phyloP scores from a whole-genome alignment of 1,139 yeast species.

The Saccharomycopsis hybrid region DNA sequence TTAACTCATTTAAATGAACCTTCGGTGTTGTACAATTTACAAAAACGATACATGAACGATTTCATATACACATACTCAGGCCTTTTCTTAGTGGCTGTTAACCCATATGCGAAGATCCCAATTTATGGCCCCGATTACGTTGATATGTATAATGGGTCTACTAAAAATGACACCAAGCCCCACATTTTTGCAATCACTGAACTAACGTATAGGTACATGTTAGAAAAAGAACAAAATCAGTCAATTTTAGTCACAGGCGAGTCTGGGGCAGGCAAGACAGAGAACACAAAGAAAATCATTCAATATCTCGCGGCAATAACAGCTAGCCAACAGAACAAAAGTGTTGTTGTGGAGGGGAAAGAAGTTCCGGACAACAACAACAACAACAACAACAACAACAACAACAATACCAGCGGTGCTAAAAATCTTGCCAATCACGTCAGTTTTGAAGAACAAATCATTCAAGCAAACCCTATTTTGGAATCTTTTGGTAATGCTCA shows the following conservation, averaged over 20 bases:
- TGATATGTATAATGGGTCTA: slow-evolving; percentile 40
- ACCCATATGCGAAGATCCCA: slow-evolving; percentile 78
- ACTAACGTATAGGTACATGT: slow-evolving; percentile 72
- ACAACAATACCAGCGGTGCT: slow-evolving; percentile 20
- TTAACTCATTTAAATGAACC: slow-evolving; percentile 93
- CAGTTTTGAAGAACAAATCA: slow-evolving; percentile 72
- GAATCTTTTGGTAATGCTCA: slow-evolving; percentile 98
- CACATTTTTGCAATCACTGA: slow-evolving; percentile 93
- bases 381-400: slow-evolving; percentile 9
- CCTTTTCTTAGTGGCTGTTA: slow-evolving; percentile 87
- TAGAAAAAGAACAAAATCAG: slow-evolving; percentile 70
- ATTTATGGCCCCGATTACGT: slow-evolving; percentile 63
- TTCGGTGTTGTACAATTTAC: slow-evolving; percentile 78
- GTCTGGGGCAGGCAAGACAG: slow-evolving; percentile 98
- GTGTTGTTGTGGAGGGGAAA: neutral
- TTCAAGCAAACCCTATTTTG: slow-evolving; percentile 91
- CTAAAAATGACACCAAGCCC: slow-evolving; percentile 52
- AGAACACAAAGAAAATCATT: slow-evolving; percentile 91
- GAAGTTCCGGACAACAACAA: neutral
- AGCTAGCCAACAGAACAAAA: slow-evolving; percentile 13
- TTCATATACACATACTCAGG: slow-evolving; percentile 79
- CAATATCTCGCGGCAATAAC: slow-evolving; percentile 78
- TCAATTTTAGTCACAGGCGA: slow-evolving; percentile 95
- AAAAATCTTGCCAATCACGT: slow-evolving; percentile 20
- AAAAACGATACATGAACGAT: slow-evolving; percentile 70